Evolutionary conservation across 257 asterid species (phyloP).

Genomic region (Buddleja alternifolia): DNA sequence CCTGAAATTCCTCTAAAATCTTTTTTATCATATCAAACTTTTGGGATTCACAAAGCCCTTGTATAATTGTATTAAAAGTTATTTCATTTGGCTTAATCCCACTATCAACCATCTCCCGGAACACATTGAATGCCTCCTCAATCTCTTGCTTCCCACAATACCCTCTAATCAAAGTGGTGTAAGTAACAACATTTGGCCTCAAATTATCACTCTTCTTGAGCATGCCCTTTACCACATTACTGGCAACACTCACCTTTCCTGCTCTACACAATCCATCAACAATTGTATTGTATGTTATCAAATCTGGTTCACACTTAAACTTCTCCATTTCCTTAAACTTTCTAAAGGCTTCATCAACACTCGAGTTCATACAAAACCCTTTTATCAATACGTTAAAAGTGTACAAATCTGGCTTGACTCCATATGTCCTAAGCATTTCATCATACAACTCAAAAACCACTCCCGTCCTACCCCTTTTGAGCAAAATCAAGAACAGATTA

Average conservation of each 20-base stretch:
- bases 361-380: slow-evolving; percentile 78
- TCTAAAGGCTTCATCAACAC: slow-evolving; percentile 70
- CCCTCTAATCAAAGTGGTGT: slow-evolving; percentile 89
- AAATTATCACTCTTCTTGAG: slow-evolving; percentile 50
- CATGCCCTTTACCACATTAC: slow-evolving; percentile 72
- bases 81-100: slow-evolving; percentile 63
- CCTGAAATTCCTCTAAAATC: slow-evolving; percentile 42
- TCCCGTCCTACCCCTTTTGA: slow-evolving; percentile 73
- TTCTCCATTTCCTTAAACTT: slow-evolving; percentile 80
- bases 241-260: slow-evolving; percentile 70
- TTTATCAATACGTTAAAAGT: slow-evolving; percentile 75
- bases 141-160: slow-evolving; percentile 65
- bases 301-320: slow-evolving; percentile 59
- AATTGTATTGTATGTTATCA: slow-evolving; percentile 70
- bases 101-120: slow-evolving; percentile 52
- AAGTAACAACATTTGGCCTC: slow-evolving; percentile 78
- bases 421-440: slow-evolving; percentile 85
- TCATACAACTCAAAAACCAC: slow-evolving; percentile 61
- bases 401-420: slow-evolving; percentile 72
- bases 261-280: slow-evolving; percentile 83
- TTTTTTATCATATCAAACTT: slow-evolving; percentile 58
- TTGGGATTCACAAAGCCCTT: slow-evolving; percentile 72
- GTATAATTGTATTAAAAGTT: slow-evolving; percentile 69
- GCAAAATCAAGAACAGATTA: slow-evolving; percentile 52
- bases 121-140: slow-evolving; percentile 54